Conservation (phyloP, 192 early-diverging fungal species). For the Backusella westeae region DNA sequence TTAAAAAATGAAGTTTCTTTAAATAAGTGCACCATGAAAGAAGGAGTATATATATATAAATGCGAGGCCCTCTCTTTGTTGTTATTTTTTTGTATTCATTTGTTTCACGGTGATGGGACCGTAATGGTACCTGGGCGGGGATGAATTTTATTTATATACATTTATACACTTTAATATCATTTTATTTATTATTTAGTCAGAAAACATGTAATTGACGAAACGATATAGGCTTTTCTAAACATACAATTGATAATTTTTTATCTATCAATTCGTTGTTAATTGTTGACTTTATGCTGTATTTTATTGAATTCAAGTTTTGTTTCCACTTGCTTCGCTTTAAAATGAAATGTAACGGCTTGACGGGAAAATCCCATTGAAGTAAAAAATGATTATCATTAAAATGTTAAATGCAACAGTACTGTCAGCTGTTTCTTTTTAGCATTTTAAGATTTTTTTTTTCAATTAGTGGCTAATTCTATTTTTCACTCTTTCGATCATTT, state of each 20-base stretch:
- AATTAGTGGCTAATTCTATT: neutral
- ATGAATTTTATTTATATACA: conserved; percentile 5
- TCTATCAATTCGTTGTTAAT: neutral
- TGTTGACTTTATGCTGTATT: too few relatives aligned
- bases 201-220: conserved; percentile 3
- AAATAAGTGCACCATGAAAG: neutral
- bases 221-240: neutral
- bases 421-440: conserved; percentile 6
- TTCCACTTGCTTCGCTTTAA: neutral
- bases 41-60: neutral
- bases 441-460: conserved; percentile 2
- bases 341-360: conserved; percentile 8
- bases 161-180: neutral
- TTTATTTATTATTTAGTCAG: neutral
- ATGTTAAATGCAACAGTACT: conserved; percentile 2
- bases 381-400: conserved; percentile 5
- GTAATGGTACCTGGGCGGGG: conserved; percentile 4
- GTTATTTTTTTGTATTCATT: neutral
- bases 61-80: neutral
- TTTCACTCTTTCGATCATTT: neutral
- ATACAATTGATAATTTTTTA: neutral
- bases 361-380: neutral
- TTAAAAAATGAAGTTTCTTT: neutral
- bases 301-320: neutral
- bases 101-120: conserved; percentile 5